These are phyloP conservation scores for Hypoxylon sp. DNA, from an alignment of 2,329 filamentous ascomycete genomes.

Conservation along the genomic window DNA sequence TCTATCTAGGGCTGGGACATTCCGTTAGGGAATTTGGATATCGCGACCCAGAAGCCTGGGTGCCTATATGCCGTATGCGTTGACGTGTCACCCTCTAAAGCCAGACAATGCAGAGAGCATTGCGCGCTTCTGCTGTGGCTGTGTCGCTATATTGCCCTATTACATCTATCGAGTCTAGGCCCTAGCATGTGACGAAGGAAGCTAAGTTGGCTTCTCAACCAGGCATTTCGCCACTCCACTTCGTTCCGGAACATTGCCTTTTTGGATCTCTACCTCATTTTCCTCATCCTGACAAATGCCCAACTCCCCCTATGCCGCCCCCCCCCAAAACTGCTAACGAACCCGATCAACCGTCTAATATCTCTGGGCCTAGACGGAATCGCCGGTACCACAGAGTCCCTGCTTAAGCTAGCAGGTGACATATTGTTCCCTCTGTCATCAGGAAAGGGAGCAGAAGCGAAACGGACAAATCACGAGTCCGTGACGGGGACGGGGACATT, in stretches of 20 bases:
- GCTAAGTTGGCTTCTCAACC: constrained; percentile 23
- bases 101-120: constrained; percentile 41
- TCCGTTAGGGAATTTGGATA: constrained; percentile 36
- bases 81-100: constrained; percentile 51
- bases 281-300: constrained; percentile 43
- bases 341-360: constrained; percentile 32
- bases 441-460: constrained; percentile 21
- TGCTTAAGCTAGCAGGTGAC: constrained; percentile 21
- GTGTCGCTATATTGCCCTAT: constrained; percentile 38
- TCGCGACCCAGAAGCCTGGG: constrained; percentile 51
- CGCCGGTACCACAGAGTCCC: constrained; percentile 30
- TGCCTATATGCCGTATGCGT: constrained; percentile 42
- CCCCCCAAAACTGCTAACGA: constrained; percentile 28
- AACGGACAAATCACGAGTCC: constrained; percentile 39
- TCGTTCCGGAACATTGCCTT: constrained; percentile 51
- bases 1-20: constrained; percentile 16
- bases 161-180: constrained; percentile 35
- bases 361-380: constrained; percentile 30
- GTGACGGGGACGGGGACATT: constrained; percentile 32
- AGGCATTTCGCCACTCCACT: constrained; percentile 48
- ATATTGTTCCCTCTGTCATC: constrained; percentile 18
- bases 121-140: constrained; percentile 43
- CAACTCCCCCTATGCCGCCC: constrained; percentile 31
- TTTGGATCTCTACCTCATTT: constrained; percentile 42
- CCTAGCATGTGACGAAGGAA: constrained; percentile 41